Percentiles rank a stretch among this genome's conserved stretches.
These are phyloP conservation scores for Rhexocercosporidium sp. DNA, from an alignment of 2,329 filamentous ascomycete species.

Conservation along the genomic window DNA sequence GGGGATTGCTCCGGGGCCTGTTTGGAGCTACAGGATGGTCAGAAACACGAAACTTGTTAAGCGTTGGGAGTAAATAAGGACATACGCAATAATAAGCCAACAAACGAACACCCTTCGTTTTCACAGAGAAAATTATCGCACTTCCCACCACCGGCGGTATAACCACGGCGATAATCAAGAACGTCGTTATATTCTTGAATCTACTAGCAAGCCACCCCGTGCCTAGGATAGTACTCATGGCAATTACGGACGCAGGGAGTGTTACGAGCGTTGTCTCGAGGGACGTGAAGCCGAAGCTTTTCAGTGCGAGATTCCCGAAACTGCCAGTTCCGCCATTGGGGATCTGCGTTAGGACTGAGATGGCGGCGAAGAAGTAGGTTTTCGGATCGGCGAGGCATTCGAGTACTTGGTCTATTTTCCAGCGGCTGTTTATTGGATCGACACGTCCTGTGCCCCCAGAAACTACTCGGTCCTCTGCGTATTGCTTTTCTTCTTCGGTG, in stretches of 20 bases:
- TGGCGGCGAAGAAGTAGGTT: slow-evolving; percentile 58
- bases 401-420: slow-evolving; percentile 50
- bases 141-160: slow-evolving; percentile 36
- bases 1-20: slow-evolving; percentile 39
- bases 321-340: slow-evolving; percentile 65
- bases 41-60: neutral
- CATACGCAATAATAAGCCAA: slow-evolving; percentile 40
- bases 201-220: slow-evolving; percentile 45
- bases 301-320: slow-evolving; percentile 56
- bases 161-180: slow-evolving; percentile 32
- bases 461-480: slow-evolving; percentile 53
- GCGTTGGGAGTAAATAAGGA: neutral
- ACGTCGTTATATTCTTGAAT: slow-evolving; percentile 31
- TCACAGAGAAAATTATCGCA: slow-evolving; percentile 35
- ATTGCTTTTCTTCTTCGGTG: slow-evolving; percentile 52
- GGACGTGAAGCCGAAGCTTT: slow-evolving; percentile 44
- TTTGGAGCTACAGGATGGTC: slow-evolving; percentile 43
- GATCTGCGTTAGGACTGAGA: slow-evolving; percentile 60
- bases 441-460: slow-evolving; percentile 58
- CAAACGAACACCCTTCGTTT: slow-evolving; percentile 33
- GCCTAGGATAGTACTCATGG: slow-evolving; percentile 29
- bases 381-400: slow-evolving; percentile 62
- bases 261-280: slow-evolving; percentile 42
- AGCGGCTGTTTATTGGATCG: slow-evolving; percentile 53
- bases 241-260: slow-evolving; percentile 31